A percentile compares a stretch with the other conserved stretches of the same genome.
Evolutionary conservation across 305 asterid genomes (phyloP).

Genomic region (Plantago coronopus): DNA sequence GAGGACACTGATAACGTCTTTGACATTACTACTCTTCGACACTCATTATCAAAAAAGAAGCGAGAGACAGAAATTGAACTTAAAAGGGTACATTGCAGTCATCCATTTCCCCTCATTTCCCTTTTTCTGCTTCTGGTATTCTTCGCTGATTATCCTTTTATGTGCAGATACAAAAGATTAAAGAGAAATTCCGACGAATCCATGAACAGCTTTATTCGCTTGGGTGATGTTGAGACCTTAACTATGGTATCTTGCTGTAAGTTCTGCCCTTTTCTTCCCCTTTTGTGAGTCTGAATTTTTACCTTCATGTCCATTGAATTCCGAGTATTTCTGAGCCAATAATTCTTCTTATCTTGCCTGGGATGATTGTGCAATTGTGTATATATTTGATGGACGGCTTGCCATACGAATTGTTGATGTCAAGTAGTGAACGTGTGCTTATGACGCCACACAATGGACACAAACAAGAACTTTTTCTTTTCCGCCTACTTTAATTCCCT

Average conservation of each 20-base stretch:
- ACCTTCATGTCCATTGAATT: no score
- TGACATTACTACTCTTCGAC: constrained; percentile 67
- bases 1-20: constrained; percentile 82
- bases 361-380: no score
- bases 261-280: constrained; percentile 9
- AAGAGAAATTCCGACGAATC: constrained; percentile 75
- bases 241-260: constrained; percentile 23
- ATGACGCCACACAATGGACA: not conserved
- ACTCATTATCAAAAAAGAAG: constrained; percentile 73
- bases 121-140: constrained; percentile 10
- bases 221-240: constrained; percentile 38
- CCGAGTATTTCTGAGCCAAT: no score
- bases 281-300: no score
- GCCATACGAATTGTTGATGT: no score
- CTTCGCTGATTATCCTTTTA: constrained; percentile 18
- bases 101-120: not conserved
- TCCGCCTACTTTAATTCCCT: not conserved
- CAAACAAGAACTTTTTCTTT: not conserved
- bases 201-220: constrained; percentile 61
- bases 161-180: constrained; percentile 74
- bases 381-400: no score
- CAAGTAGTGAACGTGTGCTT: not conserved
- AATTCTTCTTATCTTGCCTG: no score
- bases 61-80: constrained; percentile 86
- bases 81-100: constrained; percentile 56